Percentiles rank a stretch among this genome's conserved stretches.
These are phyloP conservation scores for Fusarium compactum DNA, from an alignment of 2,329 filamentous ascomycete species.

Conservation along the genomic window DNA sequence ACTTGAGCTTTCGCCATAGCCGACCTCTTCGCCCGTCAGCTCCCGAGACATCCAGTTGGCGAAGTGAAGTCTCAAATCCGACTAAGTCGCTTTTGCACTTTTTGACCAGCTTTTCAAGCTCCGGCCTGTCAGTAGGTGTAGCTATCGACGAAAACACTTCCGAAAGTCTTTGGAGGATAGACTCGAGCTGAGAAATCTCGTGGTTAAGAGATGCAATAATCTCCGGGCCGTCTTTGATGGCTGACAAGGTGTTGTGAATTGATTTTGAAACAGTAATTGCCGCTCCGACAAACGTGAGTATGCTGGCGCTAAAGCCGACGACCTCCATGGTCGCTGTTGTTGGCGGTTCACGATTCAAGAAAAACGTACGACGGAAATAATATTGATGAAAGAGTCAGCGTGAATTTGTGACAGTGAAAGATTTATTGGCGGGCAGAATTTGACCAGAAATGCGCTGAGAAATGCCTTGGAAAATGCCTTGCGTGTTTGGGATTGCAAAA, in stretches of 20 bases:
- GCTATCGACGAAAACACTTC: rapidly evolving
- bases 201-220: rapidly evolving
- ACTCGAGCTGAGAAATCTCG: background rate
- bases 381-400: rapidly evolving
- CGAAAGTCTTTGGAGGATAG: rapidly evolving
- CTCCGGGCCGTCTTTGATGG: conserved; percentile 1
- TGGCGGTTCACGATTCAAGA: background rate
- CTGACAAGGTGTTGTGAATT: background rate
- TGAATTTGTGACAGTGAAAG: background rate
- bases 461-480: background rate
- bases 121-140: background rate
- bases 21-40: background rate
- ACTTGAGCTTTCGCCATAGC: background rate
- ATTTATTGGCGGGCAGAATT: background rate
- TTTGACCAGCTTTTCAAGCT: rapidly evolving
- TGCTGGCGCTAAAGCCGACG: background rate
- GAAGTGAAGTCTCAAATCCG: rapidly evolving
- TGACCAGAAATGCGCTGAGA: background rate
- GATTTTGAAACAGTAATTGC: background rate
- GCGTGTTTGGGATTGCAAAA: background rate
- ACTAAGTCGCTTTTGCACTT: background rate
- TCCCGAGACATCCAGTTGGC: rapidly evolving
- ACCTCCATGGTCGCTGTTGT: background rate
- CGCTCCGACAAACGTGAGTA: background rate
- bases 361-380: rapidly evolving